Evolutionary conservation across 225 moss, liverwort and hornwort species (phyloP).

Genomic region (Pseudisothecium myosuroides): DNA sequence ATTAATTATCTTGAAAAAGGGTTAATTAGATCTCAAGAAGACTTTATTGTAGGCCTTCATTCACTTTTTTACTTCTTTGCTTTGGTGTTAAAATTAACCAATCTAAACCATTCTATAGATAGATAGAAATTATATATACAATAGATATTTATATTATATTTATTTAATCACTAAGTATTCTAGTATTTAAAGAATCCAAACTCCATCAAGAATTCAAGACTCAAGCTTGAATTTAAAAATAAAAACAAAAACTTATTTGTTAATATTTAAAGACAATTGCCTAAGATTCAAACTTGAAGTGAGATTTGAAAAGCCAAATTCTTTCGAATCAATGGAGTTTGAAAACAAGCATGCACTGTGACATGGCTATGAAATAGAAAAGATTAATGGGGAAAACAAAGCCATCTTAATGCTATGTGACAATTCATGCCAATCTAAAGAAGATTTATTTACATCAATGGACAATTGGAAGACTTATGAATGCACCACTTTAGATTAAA

Average conservation of each 20-base stretch:
- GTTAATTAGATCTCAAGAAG: background rate
- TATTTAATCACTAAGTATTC: background rate
- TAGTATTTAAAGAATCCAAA: background rate
- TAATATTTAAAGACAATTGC: too few species aligned
- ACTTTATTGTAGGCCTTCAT: accelerated
- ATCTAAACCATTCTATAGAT: background rate
- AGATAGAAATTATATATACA: background rate
- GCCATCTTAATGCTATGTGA: too few species aligned
- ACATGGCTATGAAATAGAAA: accelerated
- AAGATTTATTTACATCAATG: background rate
- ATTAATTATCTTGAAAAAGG: background rate
- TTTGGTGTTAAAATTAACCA: background rate
- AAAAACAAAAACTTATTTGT: background rate
- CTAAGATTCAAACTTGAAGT: background rate
- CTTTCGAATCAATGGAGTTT: background rate
- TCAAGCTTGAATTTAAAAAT: background rate
- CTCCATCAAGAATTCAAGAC: background rate
- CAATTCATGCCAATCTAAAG: too few species aligned
- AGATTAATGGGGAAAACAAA: background rate
- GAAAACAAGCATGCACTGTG: background rate
- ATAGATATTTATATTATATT: background rate
- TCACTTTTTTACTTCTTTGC: background rate
- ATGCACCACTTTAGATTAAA: background rate
- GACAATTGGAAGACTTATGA: background rate
- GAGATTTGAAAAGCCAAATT: background rate